Evolutionary conservation across 768 basidiomycete species (phyloP), one percentile per base, ranked within the genome.

Genomic region (Amanita polypyramis): DNA sequence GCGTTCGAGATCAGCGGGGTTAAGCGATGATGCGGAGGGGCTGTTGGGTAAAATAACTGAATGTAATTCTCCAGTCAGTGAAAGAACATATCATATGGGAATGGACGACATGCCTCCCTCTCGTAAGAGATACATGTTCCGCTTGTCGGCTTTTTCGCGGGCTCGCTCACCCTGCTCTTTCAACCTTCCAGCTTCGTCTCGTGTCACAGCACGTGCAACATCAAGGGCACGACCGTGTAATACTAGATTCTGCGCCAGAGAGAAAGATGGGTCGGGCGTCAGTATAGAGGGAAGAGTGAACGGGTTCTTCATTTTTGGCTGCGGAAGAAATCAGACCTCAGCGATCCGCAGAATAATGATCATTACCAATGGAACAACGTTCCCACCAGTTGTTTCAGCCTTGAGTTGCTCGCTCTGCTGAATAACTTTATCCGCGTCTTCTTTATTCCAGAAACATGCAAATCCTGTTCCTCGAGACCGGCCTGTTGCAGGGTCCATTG

Each of bases 391-490:
- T 0, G 79, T 83, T 62, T 90, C 85, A 23, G 68, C 55, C 15
- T 77, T 77, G 4, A 91, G 64, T 4, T 82, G 67, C 20, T 88
- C 80, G 51, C 91, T 85, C 59, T 93, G 87, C 46, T 80, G 72
- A 19, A 98, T 73, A 7, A 80, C 91, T 51, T 80, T 80, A 58
- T 94, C 83, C 12, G 94, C 94, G 53, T 94, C 86, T 53, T 81
- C 86, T 51, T 76, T 80, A 49, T 94, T 90, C 93, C 95, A 97
- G 66, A 95, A 97, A 62, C 93, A 97, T 2, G 84, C 92, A 60
- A 99, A 99, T 2, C 93, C 96, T 5, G 93, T 95, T 20, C 96
- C 96, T 39, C 92, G 75, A 19, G 95, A 92, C 39, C 93, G 82
- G 14, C 84, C 89, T 1, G 84, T 91, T 1, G 72, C 78, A 5